Conservation (phyloP, 352 stramenopile species). For the Phytophthora melonis region DNA sequence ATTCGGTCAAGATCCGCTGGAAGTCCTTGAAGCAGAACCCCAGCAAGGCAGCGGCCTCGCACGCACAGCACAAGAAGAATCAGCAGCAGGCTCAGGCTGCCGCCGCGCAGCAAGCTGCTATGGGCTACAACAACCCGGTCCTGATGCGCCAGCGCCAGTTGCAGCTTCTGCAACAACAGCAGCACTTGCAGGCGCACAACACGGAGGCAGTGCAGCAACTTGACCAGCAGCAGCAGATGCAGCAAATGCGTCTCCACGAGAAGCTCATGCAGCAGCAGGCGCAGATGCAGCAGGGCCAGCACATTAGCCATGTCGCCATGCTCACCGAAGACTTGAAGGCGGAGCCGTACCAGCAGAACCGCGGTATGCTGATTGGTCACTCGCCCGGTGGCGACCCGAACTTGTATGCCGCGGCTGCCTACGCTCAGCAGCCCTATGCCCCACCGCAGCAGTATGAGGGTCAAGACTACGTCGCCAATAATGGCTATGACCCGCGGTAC, state of each 20-base stretch:
- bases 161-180: slow-evolving; percentile 78
- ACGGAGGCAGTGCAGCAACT: slow-evolving; percentile 70
- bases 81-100: slow-evolving; percentile 65
- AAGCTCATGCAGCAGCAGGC: slow-evolving; percentile 74
- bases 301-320: slow-evolving; percentile 54
- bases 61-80: slow-evolving; percentile 84
- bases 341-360: slow-evolving; percentile 47
- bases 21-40: slow-evolving; percentile 91
- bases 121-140: slow-evolving; percentile 71
- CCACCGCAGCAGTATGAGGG: slow-evolving; percentile 44
- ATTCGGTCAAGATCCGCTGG: slow-evolving; percentile 96
- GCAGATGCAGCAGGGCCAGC: slow-evolving; percentile 69
- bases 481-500: slow-evolving; percentile 50
- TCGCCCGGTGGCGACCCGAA: slow-evolving; percentile 43
- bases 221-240: slow-evolving; percentile 78
- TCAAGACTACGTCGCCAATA: slow-evolving; percentile 39
- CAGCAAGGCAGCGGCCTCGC: slow-evolving; percentile 75
- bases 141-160: slow-evolving; percentile 75
- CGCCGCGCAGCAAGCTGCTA: slow-evolving; percentile 49
- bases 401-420: slow-evolving; percentile 45
- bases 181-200: slow-evolving; percentile 70
- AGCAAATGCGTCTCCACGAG: slow-evolving; percentile 75
- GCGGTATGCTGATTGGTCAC: slow-evolving; percentile 41
- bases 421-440: slow-evolving; percentile 43
- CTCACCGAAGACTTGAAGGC: slow-evolving; percentile 49